Evolutionary conservation across 176 grass and related monocot species (phyloP).

Genomic region (Musa troglodytarum): DNA sequence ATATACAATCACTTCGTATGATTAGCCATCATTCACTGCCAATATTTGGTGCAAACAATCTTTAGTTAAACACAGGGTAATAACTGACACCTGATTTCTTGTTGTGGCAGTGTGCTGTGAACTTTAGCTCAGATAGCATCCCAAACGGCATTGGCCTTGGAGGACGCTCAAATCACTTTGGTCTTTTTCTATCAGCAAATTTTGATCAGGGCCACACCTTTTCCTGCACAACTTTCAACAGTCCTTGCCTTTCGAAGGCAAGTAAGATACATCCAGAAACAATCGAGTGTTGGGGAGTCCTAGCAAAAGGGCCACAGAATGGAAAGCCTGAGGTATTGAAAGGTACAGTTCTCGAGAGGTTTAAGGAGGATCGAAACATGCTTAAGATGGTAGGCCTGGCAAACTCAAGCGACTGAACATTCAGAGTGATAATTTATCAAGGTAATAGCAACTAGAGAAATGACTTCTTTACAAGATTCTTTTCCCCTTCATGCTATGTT

Average conservation of each 20-base stretch:
- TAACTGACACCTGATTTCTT: conserved; percentile 16
- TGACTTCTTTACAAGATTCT: background rate
- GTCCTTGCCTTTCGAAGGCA: conserved; percentile 56
- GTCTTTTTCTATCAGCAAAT: conserved; percentile 76
- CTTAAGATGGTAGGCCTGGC: conserved; percentile 90
- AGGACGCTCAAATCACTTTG: conserved; percentile 78
- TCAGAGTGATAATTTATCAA: background rate
- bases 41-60: conserved; percentile 5
- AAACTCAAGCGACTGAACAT: conserved; percentile 53
- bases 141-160: conserved; percentile 94
- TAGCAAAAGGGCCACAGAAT: conserved; percentile 34
- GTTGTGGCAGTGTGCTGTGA: conserved; percentile 52
- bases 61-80: background rate
- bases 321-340: conserved; percentile 37
- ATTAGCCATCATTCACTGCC: conserved; percentile 1
- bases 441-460: background rate
- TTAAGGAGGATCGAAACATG: conserved; percentile 98
- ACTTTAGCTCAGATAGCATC: conserved; percentile 78
- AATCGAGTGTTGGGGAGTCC: conserved; percentile 85
- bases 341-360: conserved; percentile 87
- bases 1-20: too few relatives aligned
- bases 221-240: conserved; percentile 67
- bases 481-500: background rate
- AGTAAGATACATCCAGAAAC: conserved; percentile 60
- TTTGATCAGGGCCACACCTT: conserved; percentile 92